Base-by-base conservation (phyloP, 768 basidiomycete genomes). In the Cystofilobasidium bisporidii region DNA sequence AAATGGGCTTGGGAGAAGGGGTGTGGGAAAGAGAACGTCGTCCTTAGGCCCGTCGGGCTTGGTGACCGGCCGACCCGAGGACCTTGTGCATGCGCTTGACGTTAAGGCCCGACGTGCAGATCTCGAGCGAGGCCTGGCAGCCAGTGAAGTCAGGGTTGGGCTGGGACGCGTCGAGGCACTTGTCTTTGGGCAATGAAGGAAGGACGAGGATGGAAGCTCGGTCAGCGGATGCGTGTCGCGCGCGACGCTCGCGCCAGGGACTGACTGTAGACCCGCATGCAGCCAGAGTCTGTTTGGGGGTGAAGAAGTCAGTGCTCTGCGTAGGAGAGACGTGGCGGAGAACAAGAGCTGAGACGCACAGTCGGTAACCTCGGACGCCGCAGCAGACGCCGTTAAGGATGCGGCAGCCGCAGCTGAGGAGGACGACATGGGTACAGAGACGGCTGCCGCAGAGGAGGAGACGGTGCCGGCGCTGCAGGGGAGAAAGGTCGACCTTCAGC, bases 131-230 rank as follows among this genome's bases (percentile, higher is more conserved):
- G 53, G 15, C 30, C 53, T 9, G 11, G 53, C 53, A 56, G 53
- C 53, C 53, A 8, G 28, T 11, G 6, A 28, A 56, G 53, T 56
- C 28, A 5, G 53, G 53, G 14, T 6, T 2, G 53, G 53, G 53
- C 53, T 56, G 53, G 12, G 26, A 28, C 28, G 53, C 53, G 53
- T 56, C 53, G 28, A 56, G 53, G 30, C 53, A 56, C 53, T 56
- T 56, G 53, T 56, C 41, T 43, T n/a, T n/a, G n/a, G n/a, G n/a
- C n/a, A n/a, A n/a, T n/a, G n/a, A n/a, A n/a, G n/a, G n/a, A n/a
- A n/a, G n/a, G n/a, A n/a, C n/a, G n/a, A n/a, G n/a, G n/a, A n/a
- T n/a, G n/a, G n/a, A n/a, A n/a, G n/a, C n/a, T n/a, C n/a, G n/a
- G n/a, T n/a, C n/a, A n/a, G n/a, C n/a, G n/a, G n/a, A n/a, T n/a